Evolutionary conservation across 2,329 filamentous ascomycete genomes (phyloP), one percentile per base, ranked within the genome.

Genomic region (Colletotrichum spaethianum): DNA sequence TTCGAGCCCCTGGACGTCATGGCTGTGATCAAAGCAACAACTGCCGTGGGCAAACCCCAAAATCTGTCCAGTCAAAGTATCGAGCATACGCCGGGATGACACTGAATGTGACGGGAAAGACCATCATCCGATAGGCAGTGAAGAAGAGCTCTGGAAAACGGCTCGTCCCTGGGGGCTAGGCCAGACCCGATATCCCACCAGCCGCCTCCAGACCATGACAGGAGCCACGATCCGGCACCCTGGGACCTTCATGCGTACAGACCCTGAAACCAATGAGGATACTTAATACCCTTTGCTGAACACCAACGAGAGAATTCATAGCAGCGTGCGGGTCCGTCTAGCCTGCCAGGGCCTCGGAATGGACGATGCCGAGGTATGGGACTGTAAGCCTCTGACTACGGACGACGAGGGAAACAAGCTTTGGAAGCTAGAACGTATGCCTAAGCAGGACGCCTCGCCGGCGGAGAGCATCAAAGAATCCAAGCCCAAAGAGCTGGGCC

Each of bases 221-320:
- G 83, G 88, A 52, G 77, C 80, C 44, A 82, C 83, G 7, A 78
- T 81, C 42, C 82, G 86, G 61, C 84, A 83, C 3, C 87, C 87
- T 1, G 87, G 87, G 3, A 76, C 85, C 73, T 88, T 88, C 78
- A 83, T 80, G 64, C 84, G 83, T 71, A 78, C 82, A 16, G 80
- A 88, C 63, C 80, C 83, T 1, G 78, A 81, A 52, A 83, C 81
- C 1, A 82, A 83, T 9, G 76, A 77, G 20, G 76, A 79, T 40
- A 78, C 79, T 50, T 74, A 76, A 2, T 78, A 79, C n/a, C 87
- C 83, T 73, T 82, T 90, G 36, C 75, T 84, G 62, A 82, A 86
- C 69, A 90, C 88, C 28, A 87, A 89, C 75, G 87, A 90, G 77
- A 83, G 84, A 20, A 83, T 90, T 44, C 88, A 89, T 75, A 84